Conservation (phyloP, 495 filamentous ascomycete species). For the Lasiosphaeris hirsuta region DNA sequence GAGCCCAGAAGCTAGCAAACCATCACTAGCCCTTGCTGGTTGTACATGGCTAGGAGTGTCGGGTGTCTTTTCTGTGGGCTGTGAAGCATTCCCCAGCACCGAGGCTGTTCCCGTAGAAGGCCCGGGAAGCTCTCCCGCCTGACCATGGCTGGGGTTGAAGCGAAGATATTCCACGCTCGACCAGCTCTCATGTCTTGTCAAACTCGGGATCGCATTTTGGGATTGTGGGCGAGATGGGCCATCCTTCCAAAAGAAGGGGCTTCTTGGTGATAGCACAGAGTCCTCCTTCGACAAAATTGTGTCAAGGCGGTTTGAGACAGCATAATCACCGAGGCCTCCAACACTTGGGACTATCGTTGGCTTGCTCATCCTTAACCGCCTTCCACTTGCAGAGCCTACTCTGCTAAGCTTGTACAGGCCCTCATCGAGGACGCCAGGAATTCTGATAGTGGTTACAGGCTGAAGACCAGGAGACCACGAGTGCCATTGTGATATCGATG, state of each 20-base stretch:
- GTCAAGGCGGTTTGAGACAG: constrained; percentile 18
- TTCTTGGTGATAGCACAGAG: background rate
- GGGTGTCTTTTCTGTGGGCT: no score
- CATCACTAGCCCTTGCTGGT: no score
- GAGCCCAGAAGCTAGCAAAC: no score
- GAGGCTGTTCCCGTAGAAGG: no score
- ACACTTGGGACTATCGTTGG: constrained; percentile 4
- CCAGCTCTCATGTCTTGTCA: no score
- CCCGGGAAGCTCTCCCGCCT: no score
- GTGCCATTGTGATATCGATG: background rate
- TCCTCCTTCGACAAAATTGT: constrained; percentile 12
- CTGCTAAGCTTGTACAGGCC: constrained; percentile 31
- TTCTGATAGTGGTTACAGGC: constrained; percentile 19
- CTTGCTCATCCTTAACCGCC: constrained; percentile 9
- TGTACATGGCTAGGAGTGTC: no score
- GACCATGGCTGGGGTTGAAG: no score
- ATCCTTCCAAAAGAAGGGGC: background rate
- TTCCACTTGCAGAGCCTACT: constrained; percentile 10
- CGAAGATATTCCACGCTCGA: no score
- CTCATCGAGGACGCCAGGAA: constrained; percentile 21
- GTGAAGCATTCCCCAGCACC: no score
- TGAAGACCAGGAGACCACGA: constrained; percentile 14
- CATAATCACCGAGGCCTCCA: constrained; percentile 3
- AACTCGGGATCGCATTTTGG: background rate
- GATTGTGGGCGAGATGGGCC: background rate